Conservation (phyloP, 805 yeast genomes). For the Pichia eremophila region DNA sequence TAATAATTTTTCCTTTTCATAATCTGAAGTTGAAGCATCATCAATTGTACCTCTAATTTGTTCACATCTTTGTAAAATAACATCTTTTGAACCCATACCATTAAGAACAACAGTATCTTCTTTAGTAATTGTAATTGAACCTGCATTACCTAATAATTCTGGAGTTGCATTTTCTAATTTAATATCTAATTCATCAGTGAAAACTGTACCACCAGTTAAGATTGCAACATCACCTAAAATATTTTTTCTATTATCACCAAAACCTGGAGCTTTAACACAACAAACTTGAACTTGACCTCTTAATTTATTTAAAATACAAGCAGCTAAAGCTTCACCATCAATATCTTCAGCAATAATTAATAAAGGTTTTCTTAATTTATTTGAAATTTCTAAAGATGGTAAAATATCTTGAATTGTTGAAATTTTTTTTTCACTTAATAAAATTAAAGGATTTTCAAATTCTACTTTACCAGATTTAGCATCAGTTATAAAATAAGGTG, state of each 20-base stretch:
- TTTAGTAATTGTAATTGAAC: conserved; percentile 85
- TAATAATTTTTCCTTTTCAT: conserved; percentile 94
- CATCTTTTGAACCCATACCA: conserved; percentile 83
- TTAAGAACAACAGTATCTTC: conserved; percentile 91
- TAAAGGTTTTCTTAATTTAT: conserved; percentile 87
- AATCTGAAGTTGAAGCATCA: conserved; percentile 69
- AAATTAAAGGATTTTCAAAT: conserved; percentile 83
- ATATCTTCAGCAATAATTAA: conserved; percentile 90
- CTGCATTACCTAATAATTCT: conserved; percentile 85
- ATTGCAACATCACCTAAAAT: conserved; percentile 92
- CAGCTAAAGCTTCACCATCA: conserved; percentile 98
- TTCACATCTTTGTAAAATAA: conserved; percentile 78
- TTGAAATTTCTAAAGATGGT: conserved; percentile 88
- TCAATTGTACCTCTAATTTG: conserved; percentile 80
- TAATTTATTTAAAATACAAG: conserved; percentile 91
- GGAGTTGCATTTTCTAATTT: conserved; percentile 91
- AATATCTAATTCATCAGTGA: conserved; percentile 89
- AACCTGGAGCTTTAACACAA: conserved; percentile 98
- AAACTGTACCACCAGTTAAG: conserved; percentile 85
- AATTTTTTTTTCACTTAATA: conserved; percentile 88
- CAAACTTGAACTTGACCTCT: conserved; percentile 98
- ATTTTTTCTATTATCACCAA: conserved; percentile 97
- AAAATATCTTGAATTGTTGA: conserved; percentile 82
- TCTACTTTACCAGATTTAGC: conserved; percentile 89
- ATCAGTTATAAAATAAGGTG: conserved; percentile 94